These are phyloP conservation scores for Ustilago lituana DNA, from an alignment of 1,284 basidiomycete species.

Conservation along the genomic window DNA sequence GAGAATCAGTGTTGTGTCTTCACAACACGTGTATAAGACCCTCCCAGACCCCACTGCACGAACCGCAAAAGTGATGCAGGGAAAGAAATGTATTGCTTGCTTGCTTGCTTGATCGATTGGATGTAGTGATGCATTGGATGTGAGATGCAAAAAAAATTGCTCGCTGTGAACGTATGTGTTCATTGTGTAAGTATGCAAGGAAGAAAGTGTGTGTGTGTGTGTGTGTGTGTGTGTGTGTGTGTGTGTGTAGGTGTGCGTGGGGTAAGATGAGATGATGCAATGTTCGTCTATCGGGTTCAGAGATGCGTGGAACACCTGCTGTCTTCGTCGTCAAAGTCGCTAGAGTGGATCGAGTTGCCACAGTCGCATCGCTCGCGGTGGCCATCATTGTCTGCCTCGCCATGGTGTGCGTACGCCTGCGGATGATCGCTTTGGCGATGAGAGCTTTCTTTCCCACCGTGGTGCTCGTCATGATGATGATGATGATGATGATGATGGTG, in stretches of 20 bases:
- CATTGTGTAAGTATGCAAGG: not conserved
- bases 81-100: no score
- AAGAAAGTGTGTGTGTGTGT: not conserved
- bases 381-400: not conserved
- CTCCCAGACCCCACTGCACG: no score
- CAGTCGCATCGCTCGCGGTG: constrained; percentile 39
- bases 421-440: constrained; percentile 1
- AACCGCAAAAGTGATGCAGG: no score
- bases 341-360: constrained; percentile 49
- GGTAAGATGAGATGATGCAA: no score
- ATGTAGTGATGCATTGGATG: no score
- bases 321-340: constrained; percentile 35
- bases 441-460: not conserved
- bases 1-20: no score
- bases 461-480: constrained; percentile 8
- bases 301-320: no score
- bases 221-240: no score
- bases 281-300: no score
- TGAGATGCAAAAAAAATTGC: not conserved
- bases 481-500: constrained; percentile 13
- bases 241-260: no score
- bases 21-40: no score
- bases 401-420: not conserved
- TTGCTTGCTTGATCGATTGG: no score
- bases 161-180: not conserved